These are phyloP conservation scores for Byssochlamys sp. DNA, from an alignment of 2,329 filamentous ascomycete species.

Conservation along the genomic window DNA sequence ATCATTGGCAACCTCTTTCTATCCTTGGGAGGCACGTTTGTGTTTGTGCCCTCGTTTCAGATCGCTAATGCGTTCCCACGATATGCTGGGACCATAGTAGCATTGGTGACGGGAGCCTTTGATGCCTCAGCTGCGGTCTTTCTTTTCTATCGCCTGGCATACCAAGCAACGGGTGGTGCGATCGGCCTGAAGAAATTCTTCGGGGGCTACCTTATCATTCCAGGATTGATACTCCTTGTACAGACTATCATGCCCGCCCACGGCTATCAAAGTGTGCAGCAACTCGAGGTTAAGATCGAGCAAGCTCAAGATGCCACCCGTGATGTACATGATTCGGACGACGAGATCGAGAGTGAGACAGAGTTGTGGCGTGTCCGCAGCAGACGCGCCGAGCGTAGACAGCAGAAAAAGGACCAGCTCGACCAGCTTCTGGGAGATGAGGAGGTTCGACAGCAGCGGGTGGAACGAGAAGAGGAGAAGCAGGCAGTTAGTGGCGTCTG, in stretches of 20 bases:
- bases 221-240: conserved; percentile 52
- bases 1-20: conserved; percentile 66
- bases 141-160: conserved; percentile 64
- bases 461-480: conserved; percentile 53
- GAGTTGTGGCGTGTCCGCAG: conserved; percentile 41
- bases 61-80: conserved; percentile 72
- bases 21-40: conserved; percentile 67
- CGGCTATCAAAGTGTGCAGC: conserved; percentile 69
- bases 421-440: conserved; percentile 60
- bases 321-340: conserved; percentile 38
- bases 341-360: conserved; percentile 41
- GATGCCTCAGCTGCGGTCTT: conserved; percentile 73
- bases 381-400: conserved; percentile 50
- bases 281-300: conserved; percentile 63
- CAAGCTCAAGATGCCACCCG: conserved; percentile 26
- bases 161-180: conserved; percentile 42
- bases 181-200: conserved; percentile 56
- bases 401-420: conserved; percentile 57
- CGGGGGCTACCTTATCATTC: conserved; percentile 61
- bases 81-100: conserved; percentile 64
- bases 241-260: conserved; percentile 61
- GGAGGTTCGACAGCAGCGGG: conserved; percentile 51
- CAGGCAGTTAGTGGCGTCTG: conserved; percentile 67
- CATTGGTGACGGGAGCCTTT: conserved; percentile 70
- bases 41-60: conserved; percentile 73